These are phyloP conservation scores for Lepiota subincarnata DNA, from an alignment of 768 basidiomycete genomes.

Conservation along the genomic window DNA sequence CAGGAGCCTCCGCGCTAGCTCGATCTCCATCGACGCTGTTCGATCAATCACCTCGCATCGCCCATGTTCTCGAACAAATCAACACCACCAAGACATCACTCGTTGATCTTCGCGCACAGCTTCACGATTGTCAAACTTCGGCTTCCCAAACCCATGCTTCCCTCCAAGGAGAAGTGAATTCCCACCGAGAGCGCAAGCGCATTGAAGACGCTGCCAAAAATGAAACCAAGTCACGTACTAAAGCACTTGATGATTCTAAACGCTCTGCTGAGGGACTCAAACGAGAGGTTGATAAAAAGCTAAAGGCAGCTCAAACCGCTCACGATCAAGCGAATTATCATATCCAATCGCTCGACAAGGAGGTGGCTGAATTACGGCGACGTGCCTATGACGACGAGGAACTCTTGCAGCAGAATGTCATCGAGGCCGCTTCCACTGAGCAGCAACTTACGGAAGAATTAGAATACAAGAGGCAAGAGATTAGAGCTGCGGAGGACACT, in stretches of 20 bases:
- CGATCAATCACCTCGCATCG: constrained; percentile 67
- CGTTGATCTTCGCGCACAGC: constrained; percentile 64
- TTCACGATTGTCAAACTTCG: constrained; percentile 53
- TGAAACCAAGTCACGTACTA: constrained; percentile 81
- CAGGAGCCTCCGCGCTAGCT: constrained; percentile 28
- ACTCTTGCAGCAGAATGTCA: constrained; percentile 41
- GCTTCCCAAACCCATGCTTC: constrained; percentile 57
- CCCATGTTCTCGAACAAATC: constrained; percentile 76
- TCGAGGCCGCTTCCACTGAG: constrained; percentile 46
- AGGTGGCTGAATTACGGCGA: constrained; percentile 53
- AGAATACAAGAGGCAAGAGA: constrained; percentile 55
- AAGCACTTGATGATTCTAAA: constrained; percentile 81
- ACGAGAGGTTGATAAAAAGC: constrained; percentile 85
- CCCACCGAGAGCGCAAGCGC: constrained; percentile 68
- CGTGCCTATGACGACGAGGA: constrained; percentile 54
- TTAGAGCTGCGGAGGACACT: constrained; percentile 63
- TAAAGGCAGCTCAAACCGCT: constrained; percentile 62
- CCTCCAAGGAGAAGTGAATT: constrained; percentile 72
- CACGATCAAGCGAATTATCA: constrained; percentile 59
- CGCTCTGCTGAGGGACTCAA: constrained; percentile 75
- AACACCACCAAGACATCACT: constrained; percentile 55
- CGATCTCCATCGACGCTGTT: constrained; percentile 41
- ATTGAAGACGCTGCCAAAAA: constrained; percentile 76
- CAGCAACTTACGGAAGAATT: constrained; percentile 49
- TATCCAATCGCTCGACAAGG: constrained; percentile 56